Percentiles rank a stretch among this genome's conserved stretches.
Evolutionary conservation across 768 basidiomycete genomes (phyloP).

Genomic region (Chalciporus pseudorubinellus): DNA sequence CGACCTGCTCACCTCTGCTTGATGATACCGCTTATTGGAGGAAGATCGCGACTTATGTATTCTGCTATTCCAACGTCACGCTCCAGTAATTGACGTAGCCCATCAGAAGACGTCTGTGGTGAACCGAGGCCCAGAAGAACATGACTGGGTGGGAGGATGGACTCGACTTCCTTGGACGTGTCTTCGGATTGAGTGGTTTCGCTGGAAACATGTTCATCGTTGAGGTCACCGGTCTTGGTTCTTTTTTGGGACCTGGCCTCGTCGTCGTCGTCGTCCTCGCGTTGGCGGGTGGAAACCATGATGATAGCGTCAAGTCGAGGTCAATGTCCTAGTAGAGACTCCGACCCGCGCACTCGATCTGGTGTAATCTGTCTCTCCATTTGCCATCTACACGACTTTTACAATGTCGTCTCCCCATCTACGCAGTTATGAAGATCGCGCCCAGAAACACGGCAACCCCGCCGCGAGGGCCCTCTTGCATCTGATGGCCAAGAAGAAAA

Average conservation of each 20-base stretch:
- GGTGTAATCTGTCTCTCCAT: too few species aligned
- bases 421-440: conserved; percentile 63
- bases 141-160: conserved; percentile 72
- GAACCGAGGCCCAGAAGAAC: conserved; percentile 58
- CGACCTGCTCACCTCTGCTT: conserved; percentile 76
- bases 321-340: not conserved
- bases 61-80: conserved; percentile 88
- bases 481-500: conserved; percentile 81
- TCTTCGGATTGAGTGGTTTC: conserved; percentile 5
- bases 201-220: conserved; percentile 5
- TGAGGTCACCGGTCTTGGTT: conserved; percentile 16
- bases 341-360: not conserved
- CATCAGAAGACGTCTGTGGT: conserved; percentile 47
- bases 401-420: conserved; percentile 37
- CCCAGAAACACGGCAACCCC: conserved; percentile 59
- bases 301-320: not conserved
- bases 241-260: conserved; percentile 38
- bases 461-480: conserved; percentile 77
- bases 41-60: conserved; percentile 69
- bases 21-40: conserved; percentile 86
- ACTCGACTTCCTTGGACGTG: conserved; percentile 8
- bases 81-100: conserved; percentile 62
- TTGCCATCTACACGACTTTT: too few species aligned
- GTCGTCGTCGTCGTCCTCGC: conserved; percentile 43
- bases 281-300: conserved; percentile 42